These are phyloP conservation scores for Takakia lepidozioides DNA, from an alignment of 225 moss, liverwort and hornwort genomes.

Conservation along the genomic window DNA sequence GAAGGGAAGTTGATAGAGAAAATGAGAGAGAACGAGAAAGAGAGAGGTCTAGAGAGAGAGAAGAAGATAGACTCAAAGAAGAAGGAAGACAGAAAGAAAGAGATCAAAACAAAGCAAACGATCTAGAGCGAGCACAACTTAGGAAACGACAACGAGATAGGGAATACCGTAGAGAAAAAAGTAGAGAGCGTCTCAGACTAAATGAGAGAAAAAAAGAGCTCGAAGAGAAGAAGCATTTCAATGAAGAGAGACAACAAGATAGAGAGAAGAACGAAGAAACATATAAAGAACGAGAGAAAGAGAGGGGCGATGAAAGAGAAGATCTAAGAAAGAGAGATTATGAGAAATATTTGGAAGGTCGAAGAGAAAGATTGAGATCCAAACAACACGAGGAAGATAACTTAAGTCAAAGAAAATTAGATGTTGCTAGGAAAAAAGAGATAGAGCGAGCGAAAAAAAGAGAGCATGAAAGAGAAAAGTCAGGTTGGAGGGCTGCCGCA, in stretches of 20 bases:
- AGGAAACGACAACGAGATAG: slow-evolving; percentile 31
- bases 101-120: background rate
- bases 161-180: slow-evolving; percentile 22
- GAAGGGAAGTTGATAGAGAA: slow-evolving; percentile 17
- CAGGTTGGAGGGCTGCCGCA: background rate
- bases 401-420: slow-evolving; percentile 13
- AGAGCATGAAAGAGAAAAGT: slow-evolving; percentile 13
- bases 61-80: slow-evolving; percentile 15
- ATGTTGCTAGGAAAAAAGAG: slow-evolving; percentile 10
- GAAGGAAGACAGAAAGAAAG: slow-evolving; percentile 6
- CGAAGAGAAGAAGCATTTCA: slow-evolving; percentile 28
- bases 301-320: slow-evolving; percentile 3
- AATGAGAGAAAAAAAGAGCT: slow-evolving; percentile 22
- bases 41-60: slow-evolving; percentile 25
- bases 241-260: slow-evolving; percentile 19
- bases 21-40: slow-evolving; percentile 9
- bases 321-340: background rate
- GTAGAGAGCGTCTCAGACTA: slow-evolving; percentile 3
- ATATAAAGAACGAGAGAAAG: slow-evolving; percentile 11
- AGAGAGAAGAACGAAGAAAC: slow-evolving; percentile 13
- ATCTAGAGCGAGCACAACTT: slow-evolving; percentile 10
- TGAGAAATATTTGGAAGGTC: slow-evolving; percentile 24
- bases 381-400: slow-evolving; percentile 19
- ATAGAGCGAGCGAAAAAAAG: slow-evolving; percentile 8
- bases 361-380: slow-evolving; percentile 15